Conservation (phyloP, 495 filamentous ascomycete species). For the Staphylotrichum tortipilum region DNA sequence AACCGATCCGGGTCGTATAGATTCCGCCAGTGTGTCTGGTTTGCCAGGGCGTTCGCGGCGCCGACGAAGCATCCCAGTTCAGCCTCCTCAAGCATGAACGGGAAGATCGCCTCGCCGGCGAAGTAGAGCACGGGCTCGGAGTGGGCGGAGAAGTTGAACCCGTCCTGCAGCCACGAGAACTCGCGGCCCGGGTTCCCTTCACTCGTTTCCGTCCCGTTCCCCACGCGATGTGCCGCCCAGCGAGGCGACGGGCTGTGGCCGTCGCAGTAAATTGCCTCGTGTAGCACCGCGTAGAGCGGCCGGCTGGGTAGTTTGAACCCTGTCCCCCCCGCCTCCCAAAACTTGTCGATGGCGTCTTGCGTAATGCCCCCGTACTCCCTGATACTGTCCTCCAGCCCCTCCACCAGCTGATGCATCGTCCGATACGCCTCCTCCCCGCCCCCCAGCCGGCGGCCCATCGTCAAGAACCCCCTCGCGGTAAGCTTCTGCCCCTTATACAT, state of each 20-base stretch:
- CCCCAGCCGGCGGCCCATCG: slow-evolving; percentile 69
- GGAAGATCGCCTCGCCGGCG: slow-evolving; percentile 83
- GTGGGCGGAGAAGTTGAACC: slow-evolving; percentile 5
- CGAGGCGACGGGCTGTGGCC: not conserved
- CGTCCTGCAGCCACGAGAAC: slow-evolving; percentile 33
- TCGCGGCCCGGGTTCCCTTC: slow-evolving; percentile 15
- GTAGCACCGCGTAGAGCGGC: slow-evolving; percentile 21
- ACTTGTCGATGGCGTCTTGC: slow-evolving; percentile 53
- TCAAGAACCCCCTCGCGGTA: slow-evolving; percentile 61
- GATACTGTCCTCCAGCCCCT: too few relatives aligned
- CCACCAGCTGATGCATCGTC: slow-evolving; percentile 49
- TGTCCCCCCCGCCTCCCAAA: slow-evolving; percentile 25
- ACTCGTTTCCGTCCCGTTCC: too few relatives aligned
- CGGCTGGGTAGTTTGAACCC: slow-evolving; percentile 14
- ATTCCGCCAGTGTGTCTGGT: slow-evolving; percentile 54
- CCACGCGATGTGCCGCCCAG: slow-evolving; percentile 41
- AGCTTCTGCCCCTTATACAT: slow-evolving; percentile 24
- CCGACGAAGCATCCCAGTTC: slow-evolving; percentile 51
- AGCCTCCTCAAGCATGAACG: slow-evolving; percentile 30
- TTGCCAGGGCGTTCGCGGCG: slow-evolving; percentile 59
- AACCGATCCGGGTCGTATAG: slow-evolving; percentile 64
- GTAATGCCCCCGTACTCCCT: too few relatives aligned
- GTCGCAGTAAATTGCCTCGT: slow-evolving; percentile 22
- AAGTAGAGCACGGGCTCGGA: slow-evolving; percentile 57
- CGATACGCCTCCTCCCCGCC: slow-evolving; percentile 52